These are phyloP conservation scores for Fusarium haematococcum DNA, from an alignment of 2,329 filamentous ascomycete genomes.

Conservation along the genomic window DNA sequence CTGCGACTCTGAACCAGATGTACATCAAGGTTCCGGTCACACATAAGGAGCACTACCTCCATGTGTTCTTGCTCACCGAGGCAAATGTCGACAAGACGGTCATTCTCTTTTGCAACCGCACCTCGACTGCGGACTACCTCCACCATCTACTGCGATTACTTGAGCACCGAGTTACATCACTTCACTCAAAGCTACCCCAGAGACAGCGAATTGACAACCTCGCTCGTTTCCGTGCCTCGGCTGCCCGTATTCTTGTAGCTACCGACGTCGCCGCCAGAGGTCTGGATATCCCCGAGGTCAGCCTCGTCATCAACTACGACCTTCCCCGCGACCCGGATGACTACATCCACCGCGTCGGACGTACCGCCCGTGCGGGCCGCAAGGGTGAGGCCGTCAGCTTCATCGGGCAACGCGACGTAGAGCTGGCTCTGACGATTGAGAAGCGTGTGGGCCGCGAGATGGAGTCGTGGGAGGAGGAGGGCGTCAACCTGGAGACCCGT, in stretches of 20 bases:
- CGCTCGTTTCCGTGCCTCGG: slow-evolving; percentile 88
- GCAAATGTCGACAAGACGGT: slow-evolving; percentile 79
- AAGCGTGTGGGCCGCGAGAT: slow-evolving; percentile 82
- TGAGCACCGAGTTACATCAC: slow-evolving; percentile 87
- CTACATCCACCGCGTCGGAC: slow-evolving; percentile 96
- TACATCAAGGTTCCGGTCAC: slow-evolving; percentile 91
- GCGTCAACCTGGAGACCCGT: slow-evolving; percentile 92
- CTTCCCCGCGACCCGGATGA: slow-evolving; percentile 96
- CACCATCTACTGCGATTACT: slow-evolving; percentile 89
- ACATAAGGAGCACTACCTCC: slow-evolving; percentile 94
- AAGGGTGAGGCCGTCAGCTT: slow-evolving; percentile 86
- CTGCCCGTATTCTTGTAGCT: slow-evolving; percentile 89
- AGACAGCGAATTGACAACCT: slow-evolving; percentile 88
- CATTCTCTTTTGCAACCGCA: slow-evolving; percentile 96
- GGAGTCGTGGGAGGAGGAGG: slow-evolving; percentile 87
- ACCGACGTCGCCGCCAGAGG: slow-evolving; percentile 96
- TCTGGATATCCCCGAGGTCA: slow-evolving; percentile 94
- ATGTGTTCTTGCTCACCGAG: slow-evolving; percentile 85
- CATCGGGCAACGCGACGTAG: slow-evolving; percentile 92
- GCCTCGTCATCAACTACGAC: slow-evolving; percentile 93
- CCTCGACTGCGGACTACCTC: slow-evolving; percentile 86
- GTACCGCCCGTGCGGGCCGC: slow-evolving; percentile 92
- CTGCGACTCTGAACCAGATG: slow-evolving; percentile 82
- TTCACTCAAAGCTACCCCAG: slow-evolving; percentile 90
- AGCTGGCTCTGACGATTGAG: slow-evolving; percentile 92